phyloP scores from a whole-genome alignment of 805 yeast genomes.

The Saturnispora quitensis region DNA sequence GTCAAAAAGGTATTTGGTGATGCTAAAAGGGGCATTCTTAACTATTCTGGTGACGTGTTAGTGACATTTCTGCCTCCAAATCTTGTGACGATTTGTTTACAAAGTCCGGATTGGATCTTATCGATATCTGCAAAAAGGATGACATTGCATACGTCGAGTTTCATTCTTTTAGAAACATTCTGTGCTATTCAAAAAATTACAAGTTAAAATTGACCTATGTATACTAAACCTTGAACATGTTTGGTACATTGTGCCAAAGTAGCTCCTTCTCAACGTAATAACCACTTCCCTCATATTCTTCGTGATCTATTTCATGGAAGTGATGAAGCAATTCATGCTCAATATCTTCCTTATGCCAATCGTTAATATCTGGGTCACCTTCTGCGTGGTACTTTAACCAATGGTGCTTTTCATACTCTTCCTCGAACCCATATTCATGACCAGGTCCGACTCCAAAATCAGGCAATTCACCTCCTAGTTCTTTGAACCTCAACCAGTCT shows the following conservation, averaged over 20 bases:
- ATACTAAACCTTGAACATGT: neutral
- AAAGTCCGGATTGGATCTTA: constrained; percentile 82
- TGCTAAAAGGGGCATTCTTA: constrained; percentile 48
- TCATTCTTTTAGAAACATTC: constrained; percentile 65
- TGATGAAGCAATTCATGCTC: constrained; percentile 83
- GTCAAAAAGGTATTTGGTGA: constrained; percentile 20
- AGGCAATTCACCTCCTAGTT: constrained; percentile 66
- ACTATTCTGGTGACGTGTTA: constrained; percentile 96
- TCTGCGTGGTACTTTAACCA: constrained; percentile 77
- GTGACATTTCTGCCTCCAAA: constrained; percentile 89
- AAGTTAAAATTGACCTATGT: neutral
- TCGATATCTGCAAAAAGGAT: constrained; percentile 73
- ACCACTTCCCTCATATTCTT: constrained; percentile 40
- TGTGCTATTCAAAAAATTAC: constrained; percentile 39
- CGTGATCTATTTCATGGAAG: constrained; percentile 66
- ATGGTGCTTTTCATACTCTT: constrained; percentile 90
- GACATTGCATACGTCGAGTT: constrained; percentile 80
- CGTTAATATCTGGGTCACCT: constrained; percentile 71
- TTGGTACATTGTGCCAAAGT: constrained; percentile 4
- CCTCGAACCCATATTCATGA: constrained; percentile 88
- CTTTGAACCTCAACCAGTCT: constrained; percentile 60
- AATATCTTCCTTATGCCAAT: constrained; percentile 79
- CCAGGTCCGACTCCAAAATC: constrained; percentile 84
- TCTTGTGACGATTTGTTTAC: constrained; percentile 93
- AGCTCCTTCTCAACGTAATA: constrained; percentile 5